phyloP scores from a whole-genome alignment of 2,329 filamentous ascomycete species.

The Eutypa lata region DNA sequence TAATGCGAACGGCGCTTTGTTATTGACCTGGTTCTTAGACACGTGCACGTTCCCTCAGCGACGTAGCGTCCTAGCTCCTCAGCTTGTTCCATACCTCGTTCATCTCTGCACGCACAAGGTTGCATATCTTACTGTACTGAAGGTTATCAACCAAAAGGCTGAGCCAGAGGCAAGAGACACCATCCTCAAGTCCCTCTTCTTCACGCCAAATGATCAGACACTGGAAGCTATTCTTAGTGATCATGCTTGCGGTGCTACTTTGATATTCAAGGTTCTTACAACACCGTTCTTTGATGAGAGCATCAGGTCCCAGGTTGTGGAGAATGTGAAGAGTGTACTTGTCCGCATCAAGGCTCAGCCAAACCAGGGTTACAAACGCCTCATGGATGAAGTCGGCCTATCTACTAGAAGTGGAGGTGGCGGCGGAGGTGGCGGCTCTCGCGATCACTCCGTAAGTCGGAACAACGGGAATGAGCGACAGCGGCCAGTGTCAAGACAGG shows the following conservation, averaged over 20 bases:
- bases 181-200: conserved; percentile 88
- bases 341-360: conserved; percentile 89
- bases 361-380: conserved; percentile 91
- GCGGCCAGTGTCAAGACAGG: conserved; percentile 55
- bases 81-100: conserved; percentile 87
- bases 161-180: conserved; percentile 89
- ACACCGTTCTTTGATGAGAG: conserved; percentile 96
- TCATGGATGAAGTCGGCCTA: conserved; percentile 97
- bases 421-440: conserved; percentile 39
- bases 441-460: conserved; percentile 43
- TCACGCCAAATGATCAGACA: conserved; percentile 79
- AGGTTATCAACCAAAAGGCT: conserved; percentile 97
- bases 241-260: conserved; percentile 84
- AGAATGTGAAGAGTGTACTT: conserved; percentile 87
- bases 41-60: conserved; percentile 94
- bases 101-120: conserved; percentile 98
- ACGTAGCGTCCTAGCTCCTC: conserved; percentile 85
- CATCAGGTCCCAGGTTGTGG: conserved; percentile 82
- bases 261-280: conserved; percentile 98
- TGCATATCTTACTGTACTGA: conserved; percentile 92
- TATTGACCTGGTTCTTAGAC: conserved; percentile 96
- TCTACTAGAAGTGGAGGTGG: conserved; percentile 57
- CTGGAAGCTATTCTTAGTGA: conserved; percentile 89
- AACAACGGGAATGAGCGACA: conserved; percentile 48
- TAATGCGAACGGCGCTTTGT: conserved; percentile 88